Conservation (phyloP, 2,329 filamentous ascomycete species). For the Aspergillus sp. region DNA sequence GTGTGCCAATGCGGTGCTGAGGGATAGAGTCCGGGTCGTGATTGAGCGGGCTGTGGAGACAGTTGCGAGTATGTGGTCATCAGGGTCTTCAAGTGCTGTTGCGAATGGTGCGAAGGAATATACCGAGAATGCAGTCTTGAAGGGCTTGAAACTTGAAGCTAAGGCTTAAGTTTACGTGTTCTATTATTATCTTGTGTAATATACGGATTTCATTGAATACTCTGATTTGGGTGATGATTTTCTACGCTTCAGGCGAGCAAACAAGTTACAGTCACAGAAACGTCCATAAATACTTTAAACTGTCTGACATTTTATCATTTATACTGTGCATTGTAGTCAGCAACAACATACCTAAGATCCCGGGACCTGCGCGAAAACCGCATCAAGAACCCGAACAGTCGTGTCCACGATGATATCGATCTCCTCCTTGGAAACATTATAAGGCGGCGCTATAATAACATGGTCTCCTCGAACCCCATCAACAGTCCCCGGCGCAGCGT, state of each 20-base stretch:
- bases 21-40: slow-evolving; percentile 82
- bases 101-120: slow-evolving; percentile 23
- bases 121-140: slow-evolving; percentile 17
- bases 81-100: slow-evolving; percentile 23
- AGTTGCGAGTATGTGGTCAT: slow-evolving; percentile 67
- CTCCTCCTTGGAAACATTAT: slow-evolving; percentile 60
- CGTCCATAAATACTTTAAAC: too few species aligned
- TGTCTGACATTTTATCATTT: too few species aligned
- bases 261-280: too few species aligned
- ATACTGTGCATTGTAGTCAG: neutral
- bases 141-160: slow-evolving; percentile 25
- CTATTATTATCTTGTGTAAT: neutral
- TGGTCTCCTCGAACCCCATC: slow-evolving; percentile 66
- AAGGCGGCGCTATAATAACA: slow-evolving; percentile 68
- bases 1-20: slow-evolving; percentile 73
- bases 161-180: slow-evolving; percentile 15
- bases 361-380: slow-evolving; percentile 42
- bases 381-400: slow-evolving; percentile 53
- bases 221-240: neutral
- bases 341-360: neutral
- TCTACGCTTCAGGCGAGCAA: too few species aligned
- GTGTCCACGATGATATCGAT: slow-evolving; percentile 57
- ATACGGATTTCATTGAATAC: neutral
- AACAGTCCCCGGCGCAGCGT: slow-evolving; percentile 62
- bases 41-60: slow-evolving; percentile 88